A percentile compares a stretch with the other conserved stretches of the same genome.
These are phyloP conservation scores for Gonium pectorale DNA, from an alignment of 139 green algal genomes.

Conservation along the genomic window DNA sequence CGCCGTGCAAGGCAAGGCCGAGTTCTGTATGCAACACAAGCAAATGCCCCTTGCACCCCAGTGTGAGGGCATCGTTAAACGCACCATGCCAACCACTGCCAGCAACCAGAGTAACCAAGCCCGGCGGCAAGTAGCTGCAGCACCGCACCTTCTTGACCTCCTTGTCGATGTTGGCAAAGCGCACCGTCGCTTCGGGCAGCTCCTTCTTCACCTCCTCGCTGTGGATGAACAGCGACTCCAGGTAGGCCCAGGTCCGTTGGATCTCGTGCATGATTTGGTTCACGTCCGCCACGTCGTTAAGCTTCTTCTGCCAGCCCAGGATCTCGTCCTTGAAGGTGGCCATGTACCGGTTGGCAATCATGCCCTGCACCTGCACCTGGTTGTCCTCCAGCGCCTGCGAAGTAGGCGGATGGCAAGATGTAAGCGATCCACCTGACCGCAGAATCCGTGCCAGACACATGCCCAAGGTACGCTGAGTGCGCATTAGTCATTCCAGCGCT, in stretches of 20 bases:
- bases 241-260: conserved; percentile 88
- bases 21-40: too few species aligned
- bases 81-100: too few species aligned
- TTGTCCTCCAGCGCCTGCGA: conserved; percentile 83
- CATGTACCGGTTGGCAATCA: conserved; percentile 95
- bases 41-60: too few species aligned
- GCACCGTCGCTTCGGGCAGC: conserved; percentile 82
- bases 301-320: conserved; percentile 87
- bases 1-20: too few species aligned
- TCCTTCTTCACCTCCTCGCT: conserved; percentile 93
- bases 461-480: too few species aligned
- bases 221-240: conserved; percentile 90
- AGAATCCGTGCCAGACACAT: too few species aligned
- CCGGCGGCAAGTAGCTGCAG: too few species aligned
- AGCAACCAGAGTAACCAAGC: too few species aligned
- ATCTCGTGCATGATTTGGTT: conserved; percentile 88
- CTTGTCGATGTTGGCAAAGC: conserved; percentile 85
- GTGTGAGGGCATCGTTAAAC: too few species aligned
- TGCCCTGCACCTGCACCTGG: conserved; percentile 91
- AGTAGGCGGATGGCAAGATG: too few species aligned
- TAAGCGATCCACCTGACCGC: too few species aligned
- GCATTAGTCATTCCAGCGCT: too few species aligned
- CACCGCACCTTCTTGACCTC: conserved; percentile 77
- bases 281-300: conserved; percentile 87
- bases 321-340: conserved; percentile 88